phyloP scores from a whole-genome alignment of 1,284 basidiomycete genomes.

The Malassezia obtusa region DNA sequence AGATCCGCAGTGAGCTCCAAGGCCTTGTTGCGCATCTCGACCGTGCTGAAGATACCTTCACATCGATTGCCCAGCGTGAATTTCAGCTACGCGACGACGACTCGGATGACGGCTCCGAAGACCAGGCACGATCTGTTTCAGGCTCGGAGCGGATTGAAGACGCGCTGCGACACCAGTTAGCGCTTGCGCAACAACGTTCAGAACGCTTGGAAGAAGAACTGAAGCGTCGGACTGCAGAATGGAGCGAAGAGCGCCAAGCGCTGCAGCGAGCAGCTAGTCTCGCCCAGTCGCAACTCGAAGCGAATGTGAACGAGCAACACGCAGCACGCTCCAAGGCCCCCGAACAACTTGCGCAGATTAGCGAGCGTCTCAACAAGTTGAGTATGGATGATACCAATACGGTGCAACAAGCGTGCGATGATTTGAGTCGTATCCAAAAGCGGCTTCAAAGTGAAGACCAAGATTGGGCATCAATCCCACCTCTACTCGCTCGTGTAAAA shows the following conservation, averaged over 20 bases:
- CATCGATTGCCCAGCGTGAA: not conserved
- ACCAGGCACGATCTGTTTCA: not conserved
- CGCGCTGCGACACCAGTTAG: slow-evolving; percentile 6
- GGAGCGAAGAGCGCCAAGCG: not conserved
- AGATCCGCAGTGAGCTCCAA: not conserved
- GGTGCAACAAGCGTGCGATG: not conserved
- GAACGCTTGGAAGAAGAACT: slow-evolving; percentile 6
- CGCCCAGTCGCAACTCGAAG: not conserved
- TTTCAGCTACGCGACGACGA: slow-evolving; percentile 2
- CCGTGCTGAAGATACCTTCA: not conserved
- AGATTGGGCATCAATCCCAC: not conserved
- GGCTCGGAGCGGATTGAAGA: not conserved
- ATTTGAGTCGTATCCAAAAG: not conserved
- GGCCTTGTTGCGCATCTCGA: not conserved
- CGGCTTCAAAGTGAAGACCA: not conserved
- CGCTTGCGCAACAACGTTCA: slow-evolving; percentile 2
- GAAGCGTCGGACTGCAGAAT: not conserved
- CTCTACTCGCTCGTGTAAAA: not conserved
- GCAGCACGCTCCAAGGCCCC: not conserved
- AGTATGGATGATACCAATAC: not conserved
- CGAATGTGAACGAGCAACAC: not conserved
- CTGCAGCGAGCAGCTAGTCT: not conserved
- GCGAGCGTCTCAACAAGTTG: not conserved
- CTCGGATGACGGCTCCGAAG: not conserved
- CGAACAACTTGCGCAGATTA: not conserved